Percentiles rank a stretch among this genome's conserved stretches.
Evolutionary conservation across 495 filamentous ascomycete species (phyloP).

Genomic region (Durotheca rogersii): DNA sequence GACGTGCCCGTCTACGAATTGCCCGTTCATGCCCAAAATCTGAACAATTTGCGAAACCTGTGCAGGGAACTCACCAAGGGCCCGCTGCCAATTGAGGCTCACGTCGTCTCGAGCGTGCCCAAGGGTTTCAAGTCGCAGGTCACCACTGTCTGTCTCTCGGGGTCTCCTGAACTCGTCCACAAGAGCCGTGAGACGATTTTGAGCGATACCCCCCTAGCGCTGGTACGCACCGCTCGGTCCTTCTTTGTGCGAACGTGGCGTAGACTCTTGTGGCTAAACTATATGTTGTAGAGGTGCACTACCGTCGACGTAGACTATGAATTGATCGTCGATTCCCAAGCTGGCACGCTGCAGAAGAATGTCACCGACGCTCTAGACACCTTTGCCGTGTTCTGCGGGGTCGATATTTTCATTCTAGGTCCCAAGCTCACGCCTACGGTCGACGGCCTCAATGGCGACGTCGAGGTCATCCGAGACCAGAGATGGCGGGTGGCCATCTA

Average conservation of each 20-base stretch:
- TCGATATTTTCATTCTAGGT: constrained; percentile 91
- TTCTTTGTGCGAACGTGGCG: constrained; percentile 8
- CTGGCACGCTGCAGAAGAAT: constrained; percentile 58
- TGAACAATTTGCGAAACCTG: constrained; percentile 70
- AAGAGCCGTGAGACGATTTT: constrained; percentile 81
- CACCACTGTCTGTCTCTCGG: constrained; percentile 87
- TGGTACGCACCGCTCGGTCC: constrained; percentile 60
- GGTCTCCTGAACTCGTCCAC: constrained; percentile 77
- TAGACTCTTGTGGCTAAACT: constrained; percentile 30
- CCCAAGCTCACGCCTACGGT: constrained; percentile 72
- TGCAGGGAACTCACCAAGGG: constrained; percentile 74
- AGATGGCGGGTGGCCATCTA: constrained; percentile 90
- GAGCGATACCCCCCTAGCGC: constrained; percentile 79
- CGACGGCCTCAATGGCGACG: constrained; percentile 58
- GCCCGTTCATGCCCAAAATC: constrained; percentile 82
- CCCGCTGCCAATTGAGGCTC: constrained; percentile 72
- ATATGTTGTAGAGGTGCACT: constrained; percentile 70
- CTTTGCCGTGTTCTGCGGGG: constrained; percentile 80
- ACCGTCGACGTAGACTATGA: constrained; percentile 89
- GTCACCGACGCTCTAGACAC: constrained; percentile 84
- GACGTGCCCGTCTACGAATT: constrained; percentile 80
- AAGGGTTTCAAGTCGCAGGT: constrained; percentile 73
- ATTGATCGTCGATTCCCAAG: constrained; percentile 76
- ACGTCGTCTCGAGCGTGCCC: constrained; percentile 78
- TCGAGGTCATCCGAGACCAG: constrained; percentile 60